phyloP scores from a whole-genome alignment of 805 yeast genomes.

The Nakazawaea siamensis region DNA sequence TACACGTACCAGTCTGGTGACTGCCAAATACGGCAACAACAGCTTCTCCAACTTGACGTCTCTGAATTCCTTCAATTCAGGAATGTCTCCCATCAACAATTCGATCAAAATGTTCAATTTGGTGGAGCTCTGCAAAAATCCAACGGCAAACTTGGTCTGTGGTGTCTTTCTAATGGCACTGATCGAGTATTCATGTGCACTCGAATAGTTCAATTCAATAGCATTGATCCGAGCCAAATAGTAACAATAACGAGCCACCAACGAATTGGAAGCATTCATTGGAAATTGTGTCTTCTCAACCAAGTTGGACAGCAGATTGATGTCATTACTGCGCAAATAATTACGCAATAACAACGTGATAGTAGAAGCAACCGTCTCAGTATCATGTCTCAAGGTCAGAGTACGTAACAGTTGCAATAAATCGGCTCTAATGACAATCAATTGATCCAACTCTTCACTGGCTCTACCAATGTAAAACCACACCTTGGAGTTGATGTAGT shows the following conservation, averaged over 20 bases:
- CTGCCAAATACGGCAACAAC: slow-evolving; percentile 73
- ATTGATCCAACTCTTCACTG: slow-evolving; percentile 51
- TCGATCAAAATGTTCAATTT: slow-evolving; percentile 85
- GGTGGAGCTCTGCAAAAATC: slow-evolving; percentile 84
- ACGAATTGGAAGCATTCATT: slow-evolving; percentile 71
- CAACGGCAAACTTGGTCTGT: slow-evolving; percentile 74
- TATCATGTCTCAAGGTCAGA: slow-evolving; percentile 86
- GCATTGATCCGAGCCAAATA: slow-evolving; percentile 88
- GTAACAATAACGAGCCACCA: slow-evolving; percentile 86
- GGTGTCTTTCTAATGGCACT: slow-evolving; percentile 98
- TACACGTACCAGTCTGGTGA: slow-evolving; percentile 83
- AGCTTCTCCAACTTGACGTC: slow-evolving; percentile 49
- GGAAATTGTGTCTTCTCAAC: slow-evolving; percentile 89
- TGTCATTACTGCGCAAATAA: slow-evolving; percentile 70
- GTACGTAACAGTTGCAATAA: slow-evolving; percentile 74
- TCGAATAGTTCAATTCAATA: slow-evolving; percentile 84
- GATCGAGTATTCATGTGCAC: slow-evolving; percentile 82
- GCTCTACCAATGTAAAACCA: slow-evolving; percentile 89
- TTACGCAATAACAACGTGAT: slow-evolving; percentile 81
- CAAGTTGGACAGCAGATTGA: slow-evolving; percentile 81
- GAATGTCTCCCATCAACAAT: slow-evolving; percentile 93
- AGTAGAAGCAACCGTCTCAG: slow-evolving; percentile 82
- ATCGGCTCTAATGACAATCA: slow-evolving; percentile 55
- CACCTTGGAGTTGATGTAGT: slow-evolving; percentile 77
- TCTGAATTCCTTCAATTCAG: slow-evolving; percentile 76